Base-by-base conservation (phyloP, 345 rosid species). In the Citrus trifoliata region DNA sequence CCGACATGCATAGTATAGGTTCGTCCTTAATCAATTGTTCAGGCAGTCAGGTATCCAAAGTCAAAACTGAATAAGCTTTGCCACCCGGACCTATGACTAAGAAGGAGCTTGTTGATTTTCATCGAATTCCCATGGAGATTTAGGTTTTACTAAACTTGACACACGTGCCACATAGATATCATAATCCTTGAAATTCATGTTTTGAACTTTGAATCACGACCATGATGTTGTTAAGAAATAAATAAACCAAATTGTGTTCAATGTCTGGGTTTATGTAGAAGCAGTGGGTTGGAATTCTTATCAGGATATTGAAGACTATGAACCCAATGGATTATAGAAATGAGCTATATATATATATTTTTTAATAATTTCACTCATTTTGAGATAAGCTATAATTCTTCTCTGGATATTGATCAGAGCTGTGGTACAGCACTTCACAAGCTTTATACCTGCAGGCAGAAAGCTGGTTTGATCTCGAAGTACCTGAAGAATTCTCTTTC, bases 381-480 rank as follows among this genome's bases (percentile, higher is more conserved):
- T 72, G 42, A 53, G 38, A 62, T 27, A 28, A 16, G 46, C 37
- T 42, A 27, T 62, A 53, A 71, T 28, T 51, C 42, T 28, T 48
- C 60, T 27, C 7, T 30, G 19, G 61, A 71, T 25, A 71, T 18
- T 64, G 28, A 27, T 40, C 12, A 46, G 53, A 7, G 48, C 9
- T 48, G 32, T 30, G 48, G 18, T 32, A 16, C 48, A 24, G 16
- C 21, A 5, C 35, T 69, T 80, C 12, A 67, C 61, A 30, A 62
- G 32, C 53, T 81, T 60, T 33, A 6, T n/a, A n/a, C 42, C 24
- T 75, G 71, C 81, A 81, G 86, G 78, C 53, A 5, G 84, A 81
- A 53, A 53, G 76, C 84, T 84, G 86, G 86, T 78, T 80, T 67
- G 76, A 72, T 60, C 80, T 55, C 59, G 61, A 33, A 18, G 16